Evolutionary conservation across 2,329 filamentous ascomycete genomes (phyloP), one percentile per base, ranked within the genome.

Genomic region (Calonectria montana): DNA sequence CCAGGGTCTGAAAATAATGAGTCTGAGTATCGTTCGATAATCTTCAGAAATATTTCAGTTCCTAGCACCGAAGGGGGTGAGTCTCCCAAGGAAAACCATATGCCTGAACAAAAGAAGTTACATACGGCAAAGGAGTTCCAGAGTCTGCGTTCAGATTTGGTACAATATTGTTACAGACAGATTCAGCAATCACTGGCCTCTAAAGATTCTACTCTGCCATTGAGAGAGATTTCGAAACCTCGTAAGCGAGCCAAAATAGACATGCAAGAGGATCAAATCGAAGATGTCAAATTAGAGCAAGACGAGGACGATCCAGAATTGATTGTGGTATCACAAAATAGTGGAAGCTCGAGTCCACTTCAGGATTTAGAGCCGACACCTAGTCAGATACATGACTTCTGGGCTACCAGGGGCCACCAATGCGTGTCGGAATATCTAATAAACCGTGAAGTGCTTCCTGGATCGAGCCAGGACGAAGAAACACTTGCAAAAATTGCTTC

Each of bases 41-140:
- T 8, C 1, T 37, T 3, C 4, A 29, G 53, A 37, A 57, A 35
- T 2, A 21, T 8, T 9, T 21, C 53, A 16, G 5, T 13, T 4
- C n/a, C 53, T 3, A 16, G 18, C 12, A 3, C 1, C 4, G 53
- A 37, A 25, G 21, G 12, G 21, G 13, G 4, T 8, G 12, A 29
- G 0, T 16, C 21, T 15, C 6, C 25, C 13, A 25, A 23, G 4
- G 6, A 25, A 59, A 10, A 16, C 5, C 0, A 1, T 3, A 3
- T 2, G 3, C 3, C 16, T 16, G 8, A 12, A 16, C 4, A 21
- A 15, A 23, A 25, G 7, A 2, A 9, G 1, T 2, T 7, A 12
- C 21, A 25, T 15, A 7, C 15, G 25, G 16, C 15, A 6, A 2
- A 8, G 7, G 31, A 41, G 18, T 37, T 37, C n/a, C 6, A 41